Evolutionary conservation across 1,284 basidiomycete species (phyloP).

Genomic region (Vanrija humicola): DNA sequence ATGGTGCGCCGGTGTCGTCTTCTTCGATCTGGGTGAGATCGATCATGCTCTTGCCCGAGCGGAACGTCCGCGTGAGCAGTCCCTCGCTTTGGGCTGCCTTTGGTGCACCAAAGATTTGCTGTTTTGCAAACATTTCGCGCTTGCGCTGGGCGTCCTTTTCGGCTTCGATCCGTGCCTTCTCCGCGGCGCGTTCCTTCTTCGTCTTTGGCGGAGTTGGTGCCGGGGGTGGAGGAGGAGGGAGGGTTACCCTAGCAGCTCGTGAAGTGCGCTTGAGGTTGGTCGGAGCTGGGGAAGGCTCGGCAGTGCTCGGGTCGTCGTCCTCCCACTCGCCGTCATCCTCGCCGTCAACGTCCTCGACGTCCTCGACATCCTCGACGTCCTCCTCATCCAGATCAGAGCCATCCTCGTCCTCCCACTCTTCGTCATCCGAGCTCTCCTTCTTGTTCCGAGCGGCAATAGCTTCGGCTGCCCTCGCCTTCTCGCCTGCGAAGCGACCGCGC

Average conservation of each 20-base stretch:
- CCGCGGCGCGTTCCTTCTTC: slow-evolving; percentile 35
- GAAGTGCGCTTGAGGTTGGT: no score
- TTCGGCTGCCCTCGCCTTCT: slow-evolving; percentile 39
- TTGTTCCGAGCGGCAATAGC: slow-evolving; percentile 22
- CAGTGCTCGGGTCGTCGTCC: no score
- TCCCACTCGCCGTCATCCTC: background rate
- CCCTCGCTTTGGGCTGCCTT: slow-evolving; percentile 17
- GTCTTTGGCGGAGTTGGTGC: slow-evolving; percentile 28
- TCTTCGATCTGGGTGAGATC: slow-evolving; percentile 22
- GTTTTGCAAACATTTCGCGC: slow-evolving; percentile 46
- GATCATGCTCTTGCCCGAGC: slow-evolving; percentile 43
- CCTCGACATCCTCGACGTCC: slow-evolving; percentile 20
- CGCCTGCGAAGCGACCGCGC: slow-evolving; percentile 36
- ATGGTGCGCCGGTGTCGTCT: slow-evolving; percentile 1
- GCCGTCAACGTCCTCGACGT: slow-evolving; percentile 6
- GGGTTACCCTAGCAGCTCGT: no score
- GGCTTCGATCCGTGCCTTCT: slow-evolving; percentile 33
- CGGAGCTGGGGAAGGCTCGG: slow-evolving; percentile 1
- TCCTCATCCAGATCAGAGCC: slow-evolving; percentile 27
- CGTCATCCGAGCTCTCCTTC: slow-evolving; percentile 18
- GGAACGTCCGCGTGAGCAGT: slow-evolving; percentile 37
- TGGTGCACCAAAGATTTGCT: slow-evolving; percentile 31
- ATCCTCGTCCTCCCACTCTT: slow-evolving; percentile 27
- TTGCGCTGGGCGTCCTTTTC: slow-evolving; percentile 41
- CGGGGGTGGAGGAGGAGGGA: slow-evolving; percentile 14